These are phyloP conservation scores for Colletotrichum sp. DNA, from an alignment of 2,329 filamentous ascomycete genomes.

Conservation along the genomic window DNA sequence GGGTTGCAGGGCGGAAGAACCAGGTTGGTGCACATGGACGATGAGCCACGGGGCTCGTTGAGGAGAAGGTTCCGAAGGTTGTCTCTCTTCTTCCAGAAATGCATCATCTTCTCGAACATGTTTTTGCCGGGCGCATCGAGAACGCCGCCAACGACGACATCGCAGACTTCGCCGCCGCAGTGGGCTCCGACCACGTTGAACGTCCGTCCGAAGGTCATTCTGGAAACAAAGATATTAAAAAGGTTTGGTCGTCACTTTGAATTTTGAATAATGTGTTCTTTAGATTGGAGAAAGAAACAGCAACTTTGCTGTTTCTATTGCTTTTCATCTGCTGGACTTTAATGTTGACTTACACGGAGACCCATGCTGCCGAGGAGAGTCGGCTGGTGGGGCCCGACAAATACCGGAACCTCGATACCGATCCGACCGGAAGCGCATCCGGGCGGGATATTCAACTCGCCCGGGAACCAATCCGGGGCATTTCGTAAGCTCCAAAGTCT, in stretches of 20 bases:
- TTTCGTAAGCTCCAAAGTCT: background rate
- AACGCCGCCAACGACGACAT: conserved; percentile 53
- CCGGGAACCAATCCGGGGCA: background rate
- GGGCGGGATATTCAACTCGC: background rate
- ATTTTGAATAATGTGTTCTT: too few relatives aligned
- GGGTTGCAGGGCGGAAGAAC: conserved; percentile 48
- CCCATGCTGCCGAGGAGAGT: background rate
- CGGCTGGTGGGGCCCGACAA: background rate
- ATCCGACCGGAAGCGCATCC: background rate
- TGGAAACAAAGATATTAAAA: background rate
- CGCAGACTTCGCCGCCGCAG: conserved; percentile 48
- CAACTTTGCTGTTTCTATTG: too few relatives aligned
- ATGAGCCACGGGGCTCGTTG: conserved; percentile 50
- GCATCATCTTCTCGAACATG: conserved; percentile 52
- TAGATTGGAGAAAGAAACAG: too few relatives aligned
- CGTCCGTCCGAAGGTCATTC: conserved; percentile 20
- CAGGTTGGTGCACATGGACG: conserved; percentile 43
- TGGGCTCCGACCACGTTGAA: conserved; percentile 39
- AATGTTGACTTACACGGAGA: background rate
- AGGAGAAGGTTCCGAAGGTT: conserved; percentile 45
- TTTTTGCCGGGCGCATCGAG: conserved; percentile 45
- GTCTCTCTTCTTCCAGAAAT: conserved; percentile 46
- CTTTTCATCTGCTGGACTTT: too few relatives aligned
- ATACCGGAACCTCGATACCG: background rate
- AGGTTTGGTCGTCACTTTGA: background rate